Evolutionary conservation across 2,329 filamentous ascomycete genomes (phyloP).

Genomic region (Pseudocercospora musae): DNA sequence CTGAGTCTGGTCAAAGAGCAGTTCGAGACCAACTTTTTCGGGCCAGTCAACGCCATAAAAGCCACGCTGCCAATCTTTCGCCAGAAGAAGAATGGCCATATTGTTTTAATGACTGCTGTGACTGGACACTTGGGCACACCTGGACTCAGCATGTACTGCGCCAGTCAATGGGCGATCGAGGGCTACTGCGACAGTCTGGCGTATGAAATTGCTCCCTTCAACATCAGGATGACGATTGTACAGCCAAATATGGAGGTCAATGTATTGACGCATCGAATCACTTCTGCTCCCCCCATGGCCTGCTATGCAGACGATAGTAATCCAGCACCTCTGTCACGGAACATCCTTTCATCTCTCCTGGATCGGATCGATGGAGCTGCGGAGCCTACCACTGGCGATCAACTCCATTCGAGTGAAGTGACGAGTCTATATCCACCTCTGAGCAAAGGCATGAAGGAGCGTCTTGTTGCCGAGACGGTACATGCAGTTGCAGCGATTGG

Average conservation of each 20-base stretch:
- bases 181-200: constrained; percentile 92
- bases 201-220: constrained; percentile 93
- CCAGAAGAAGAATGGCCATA: constrained; percentile 77
- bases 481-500: constrained; percentile 89
- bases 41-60: constrained; percentile 93
- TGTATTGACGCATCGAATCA: constrained; percentile 80
- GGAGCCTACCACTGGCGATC: constrained; percentile 43
- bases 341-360: constrained; percentile 76
- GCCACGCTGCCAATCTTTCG: constrained; percentile 77
- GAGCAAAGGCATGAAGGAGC: constrained; percentile 64
- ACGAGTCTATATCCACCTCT: constrained; percentile 73
- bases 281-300: constrained; percentile 73
- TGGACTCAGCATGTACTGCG: constrained; percentile 84
- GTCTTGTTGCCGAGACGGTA: constrained; percentile 81
- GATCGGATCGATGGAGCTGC: constrained; percentile 58
- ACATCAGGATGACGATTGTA: constrained; percentile 91
- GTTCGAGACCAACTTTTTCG: constrained; percentile 93
- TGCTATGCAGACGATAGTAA: constrained; percentile 67
- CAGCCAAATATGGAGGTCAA: constrained; percentile 93
- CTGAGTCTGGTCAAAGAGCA: constrained; percentile 81
- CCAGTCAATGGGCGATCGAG: constrained; percentile 90
- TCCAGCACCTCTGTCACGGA: constrained; percentile 74
- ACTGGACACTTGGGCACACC: constrained; percentile 92
- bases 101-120: constrained; percentile 84
- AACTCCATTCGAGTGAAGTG: constrained; percentile 48